A percentile compares a stretch with the other conserved stretches of the same genome.
These are phyloP conservation scores for Barnettozyma sp. DNA, from an alignment of 805 yeast species.

Conservation along the genomic window DNA sequence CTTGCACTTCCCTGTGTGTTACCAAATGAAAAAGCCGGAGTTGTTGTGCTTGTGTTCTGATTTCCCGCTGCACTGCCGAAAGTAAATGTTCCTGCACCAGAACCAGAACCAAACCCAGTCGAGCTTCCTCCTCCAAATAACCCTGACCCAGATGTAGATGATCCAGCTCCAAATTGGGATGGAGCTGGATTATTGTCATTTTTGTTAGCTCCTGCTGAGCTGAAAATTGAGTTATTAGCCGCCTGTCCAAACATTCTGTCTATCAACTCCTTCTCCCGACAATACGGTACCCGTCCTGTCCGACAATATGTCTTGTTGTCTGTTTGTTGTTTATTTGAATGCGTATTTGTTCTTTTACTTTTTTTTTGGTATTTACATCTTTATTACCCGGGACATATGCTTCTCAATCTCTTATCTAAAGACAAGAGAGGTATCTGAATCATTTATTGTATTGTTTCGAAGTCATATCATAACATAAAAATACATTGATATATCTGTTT, in stretches of 20 bases:
- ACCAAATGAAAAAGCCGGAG: conserved; percentile 2
- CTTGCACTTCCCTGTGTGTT: too few relatives aligned
- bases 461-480: too few relatives aligned
- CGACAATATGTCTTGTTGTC: too few relatives aligned
- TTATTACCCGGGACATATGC: not conserved
- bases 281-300: not conserved
- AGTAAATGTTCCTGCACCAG: not conserved
- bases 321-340: not conserved
- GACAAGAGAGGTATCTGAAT: too few relatives aligned
- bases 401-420: too few relatives aligned
- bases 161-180: conserved; percentile 10
- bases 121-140: conserved; percentile 10
- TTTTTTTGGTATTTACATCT: not conserved
- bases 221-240: conserved; percentile 22
- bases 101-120: conserved; percentile 1
- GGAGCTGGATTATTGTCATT: conserved; percentile 10
- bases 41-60: not conserved
- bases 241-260: conserved; percentile 1
- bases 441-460: too few relatives aligned
- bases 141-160: not conserved
- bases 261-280: too few relatives aligned
- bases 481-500: too few relatives aligned
- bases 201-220: conserved; percentile 21
- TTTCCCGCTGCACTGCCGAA: conserved; percentile 2
- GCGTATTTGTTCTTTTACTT: not conserved